Conservation (phyloP, 805 yeast species). For the Candida nitratophila region DNA sequence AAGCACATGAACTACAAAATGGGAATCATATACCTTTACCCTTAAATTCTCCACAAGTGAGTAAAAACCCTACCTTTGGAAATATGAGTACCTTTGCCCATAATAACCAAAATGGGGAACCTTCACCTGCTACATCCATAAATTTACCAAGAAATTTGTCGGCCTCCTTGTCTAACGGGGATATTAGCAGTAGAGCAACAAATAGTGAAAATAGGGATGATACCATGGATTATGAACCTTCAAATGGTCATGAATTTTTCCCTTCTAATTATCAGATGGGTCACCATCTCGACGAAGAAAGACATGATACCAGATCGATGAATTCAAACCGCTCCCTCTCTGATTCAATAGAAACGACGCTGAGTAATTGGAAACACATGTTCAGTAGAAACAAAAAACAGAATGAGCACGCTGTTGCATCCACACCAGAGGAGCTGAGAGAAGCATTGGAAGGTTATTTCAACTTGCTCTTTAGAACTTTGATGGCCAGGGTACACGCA, state of each 20-base stretch:
- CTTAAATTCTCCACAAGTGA: not conserved
- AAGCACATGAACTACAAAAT: not conserved
- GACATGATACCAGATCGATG: not conserved
- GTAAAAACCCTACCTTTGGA: not conserved
- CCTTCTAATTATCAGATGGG: too few species aligned
- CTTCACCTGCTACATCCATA: too few species aligned
- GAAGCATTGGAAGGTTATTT: slow-evolving; percentile 60
- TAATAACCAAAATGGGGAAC: too few species aligned
- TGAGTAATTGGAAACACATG: not conserved
- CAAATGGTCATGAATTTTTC: not conserved
- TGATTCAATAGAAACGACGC: not conserved
- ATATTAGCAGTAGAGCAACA: too few species aligned
- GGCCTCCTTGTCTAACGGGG: too few species aligned
- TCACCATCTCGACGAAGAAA: too few species aligned
- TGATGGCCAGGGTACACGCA: slow-evolving; percentile 72
- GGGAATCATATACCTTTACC: not conserved
- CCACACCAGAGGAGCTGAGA: slow-evolving; percentile 21
- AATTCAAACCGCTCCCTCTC: not conserved
- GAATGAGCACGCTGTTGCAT: not conserved
- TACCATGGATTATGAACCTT: not conserved
- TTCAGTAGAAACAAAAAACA: not conserved
- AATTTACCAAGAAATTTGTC: too few species aligned
- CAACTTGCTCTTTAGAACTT: slow-evolving; percentile 46
- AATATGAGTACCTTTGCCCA: too few species aligned
- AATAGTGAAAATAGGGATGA: too few species aligned